phyloP scores from a whole-genome alignment of 306 rosid species.

The cucumber (Cucumis sativus) region Cucumber_9930_V3 NC_026658.2:6483501-6484000 shows the following conservation, averaged over 20 bases:
- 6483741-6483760: not conserved
- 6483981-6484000: not conserved
- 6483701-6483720: not conserved
- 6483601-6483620: slow-evolving; percentile 95
- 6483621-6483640: slow-evolving; percentile 97
- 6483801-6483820: not conserved
- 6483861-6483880: not conserved
- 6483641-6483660: slow-evolving; percentile 98
- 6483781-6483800: not conserved
- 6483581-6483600: slow-evolving; percentile 13
- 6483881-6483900: not conserved
- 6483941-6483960: not conserved
- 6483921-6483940: not conserved
- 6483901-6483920: not conserved
- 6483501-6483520: slow-evolving; percentile 45
- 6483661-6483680: slow-evolving; percentile 91
- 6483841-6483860: not conserved
- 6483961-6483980: not conserved
- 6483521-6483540: slow-evolving; percentile 1
- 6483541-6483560: slow-evolving; percentile 3
- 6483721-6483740: not conserved
- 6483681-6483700: not conserved
- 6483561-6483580: not conserved
- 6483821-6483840: not conserved
- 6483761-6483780: not conserved